Evolutionary conservation across 805 yeast genomes (phyloP), one percentile per base, ranked within the genome.

Genomic region (Candida easanensis): DNA sequence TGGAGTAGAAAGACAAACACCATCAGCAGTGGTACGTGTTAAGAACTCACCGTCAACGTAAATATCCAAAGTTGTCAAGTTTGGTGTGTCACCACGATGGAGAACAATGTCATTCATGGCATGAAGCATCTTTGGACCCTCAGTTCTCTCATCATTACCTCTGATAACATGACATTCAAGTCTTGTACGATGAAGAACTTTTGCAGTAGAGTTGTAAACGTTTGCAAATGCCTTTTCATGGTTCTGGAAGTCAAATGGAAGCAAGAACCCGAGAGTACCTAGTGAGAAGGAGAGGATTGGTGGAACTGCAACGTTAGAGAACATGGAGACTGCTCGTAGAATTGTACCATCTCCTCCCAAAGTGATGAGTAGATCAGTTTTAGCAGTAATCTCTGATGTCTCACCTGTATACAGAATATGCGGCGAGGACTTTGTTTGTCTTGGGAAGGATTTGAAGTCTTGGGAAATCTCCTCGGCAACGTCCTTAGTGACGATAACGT

Each of bases 281-380:
- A 90, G 66, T 0, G 97, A 87, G 59, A 88, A 89, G 21, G 95
- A 80, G 39, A 90, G 65, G 0, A 90, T 87, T 0, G 98, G 98
- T 1, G 98, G 98, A 4, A 88, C 93, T 25, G 68, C 70, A 9
- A 71, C 71, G 56, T 80, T 78, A 42, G 83, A 79, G 58, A 90
- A 90, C 54, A 80, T 68, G 5, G 93, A 80, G 0, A 88, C 91
- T 0, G 91, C 96, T 42, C 90, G 76, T 34, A 90, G 63, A 42
- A 88, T 88, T 0, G 97, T 90, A 5, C 98, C 98, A 63, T 90
- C 98, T 16, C 98, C 98, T n/a, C 98, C 98, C 31, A 90, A 64
- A 0, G 96, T 85, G 8, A 90, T 89, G 30, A 90, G 66, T 33
- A 90, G 62, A 58, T 90, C 98, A 0, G 96, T 77, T 53, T 80